Conservation (phyloP, 108 stramenopile species). For the Fistulifera pelliculosa region DNA sequence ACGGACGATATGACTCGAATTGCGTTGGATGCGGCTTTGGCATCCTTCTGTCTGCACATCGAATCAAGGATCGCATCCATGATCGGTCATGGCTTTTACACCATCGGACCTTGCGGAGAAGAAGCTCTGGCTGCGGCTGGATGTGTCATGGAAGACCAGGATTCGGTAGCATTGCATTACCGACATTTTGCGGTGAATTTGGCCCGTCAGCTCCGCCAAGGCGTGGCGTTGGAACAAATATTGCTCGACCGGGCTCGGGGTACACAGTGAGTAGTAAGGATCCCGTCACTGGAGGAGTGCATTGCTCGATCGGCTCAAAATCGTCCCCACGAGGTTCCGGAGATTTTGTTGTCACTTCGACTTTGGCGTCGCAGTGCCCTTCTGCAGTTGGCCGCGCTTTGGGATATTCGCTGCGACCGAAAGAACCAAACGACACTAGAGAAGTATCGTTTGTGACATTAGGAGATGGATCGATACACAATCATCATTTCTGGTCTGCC, state of each 20-base stretch:
- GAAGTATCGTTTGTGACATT: constrained; percentile 66
- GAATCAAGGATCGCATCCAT: constrained; percentile 72
- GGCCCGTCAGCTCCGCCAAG: constrained; percentile 40
- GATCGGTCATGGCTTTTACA: constrained; percentile 75
- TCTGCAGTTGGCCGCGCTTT: constrained; percentile 79
- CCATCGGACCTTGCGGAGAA: constrained; percentile 89
- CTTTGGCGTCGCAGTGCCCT: constrained; percentile 77
- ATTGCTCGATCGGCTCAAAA: constrained; percentile 69
- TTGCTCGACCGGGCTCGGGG: constrained; percentile 72
- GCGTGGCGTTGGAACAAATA: constrained; percentile 34
- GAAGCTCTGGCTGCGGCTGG: constrained; percentile 53
- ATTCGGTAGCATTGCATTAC: constrained; percentile 76
- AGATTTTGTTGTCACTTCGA: constrained; percentile 67
- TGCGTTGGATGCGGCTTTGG: constrained; percentile 54
- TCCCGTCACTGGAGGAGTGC: constrained; percentile 81
- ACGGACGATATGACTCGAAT: constrained; percentile 21
- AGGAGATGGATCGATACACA: constrained; percentile 81
- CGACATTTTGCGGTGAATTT: constrained; percentile 61
- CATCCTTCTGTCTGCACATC: constrained; percentile 69
- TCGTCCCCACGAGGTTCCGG: constrained; percentile 21
- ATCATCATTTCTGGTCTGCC: constrained; percentile 72
- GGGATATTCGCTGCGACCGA: constrained; percentile 49
- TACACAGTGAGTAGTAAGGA: constrained; percentile 57
- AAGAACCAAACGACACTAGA: constrained; percentile 7
- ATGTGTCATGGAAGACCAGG: constrained; percentile 31